phyloP scores from a whole-genome alignment of 371 early-diverging fungal species.

The Mucor circinelloides region DNA sequence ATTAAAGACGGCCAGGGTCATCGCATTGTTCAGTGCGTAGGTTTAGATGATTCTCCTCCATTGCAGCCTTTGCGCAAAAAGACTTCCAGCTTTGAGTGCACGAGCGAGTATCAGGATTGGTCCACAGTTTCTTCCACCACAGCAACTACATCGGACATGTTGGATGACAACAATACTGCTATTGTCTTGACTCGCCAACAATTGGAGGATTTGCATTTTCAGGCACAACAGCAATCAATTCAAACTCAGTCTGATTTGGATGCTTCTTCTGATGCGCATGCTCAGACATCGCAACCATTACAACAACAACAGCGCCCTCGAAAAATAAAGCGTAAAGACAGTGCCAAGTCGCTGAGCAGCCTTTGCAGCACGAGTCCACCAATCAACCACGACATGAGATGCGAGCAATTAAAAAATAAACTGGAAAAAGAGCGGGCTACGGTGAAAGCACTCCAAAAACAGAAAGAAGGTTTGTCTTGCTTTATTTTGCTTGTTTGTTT shows the following conservation, averaged over 20 bases:
- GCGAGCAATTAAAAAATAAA: slow-evolving; percentile 20
- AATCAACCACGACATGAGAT: slow-evolving; percentile 8
- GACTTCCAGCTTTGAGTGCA: slow-evolving; percentile 12
- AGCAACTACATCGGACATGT: not conserved
- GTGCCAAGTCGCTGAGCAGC: slow-evolving; percentile 20
- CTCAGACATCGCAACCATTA: not conserved
- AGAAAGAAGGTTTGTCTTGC: slow-evolving; percentile 42
- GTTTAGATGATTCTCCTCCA: slow-evolving; percentile 5
- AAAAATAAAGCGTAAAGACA: slow-evolving; percentile 20
- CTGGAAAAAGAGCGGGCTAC: slow-evolving; percentile 45
- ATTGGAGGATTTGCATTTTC: not conserved
- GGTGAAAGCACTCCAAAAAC: slow-evolving; percentile 41
- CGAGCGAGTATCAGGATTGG: slow-evolving; percentile 4
- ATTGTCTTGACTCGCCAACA: not conserved
- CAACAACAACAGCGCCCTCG: not conserved
- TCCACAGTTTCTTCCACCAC: not conserved
- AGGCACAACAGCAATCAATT: not conserved
- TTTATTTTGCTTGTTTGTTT: not conserved
- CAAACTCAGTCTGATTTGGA: not conserved
- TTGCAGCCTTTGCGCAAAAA: slow-evolving; percentile 5
- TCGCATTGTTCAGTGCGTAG: slow-evolving; percentile 22
- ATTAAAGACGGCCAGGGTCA: slow-evolving; percentile 24
- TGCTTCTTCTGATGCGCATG: slow-evolving; percentile 21
- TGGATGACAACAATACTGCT: not conserved
- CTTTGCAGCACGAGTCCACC: slow-evolving; percentile 15